Conservation (phyloP, 2,329 filamentous ascomycete genomes). For the Fusarium palustre region DNA sequence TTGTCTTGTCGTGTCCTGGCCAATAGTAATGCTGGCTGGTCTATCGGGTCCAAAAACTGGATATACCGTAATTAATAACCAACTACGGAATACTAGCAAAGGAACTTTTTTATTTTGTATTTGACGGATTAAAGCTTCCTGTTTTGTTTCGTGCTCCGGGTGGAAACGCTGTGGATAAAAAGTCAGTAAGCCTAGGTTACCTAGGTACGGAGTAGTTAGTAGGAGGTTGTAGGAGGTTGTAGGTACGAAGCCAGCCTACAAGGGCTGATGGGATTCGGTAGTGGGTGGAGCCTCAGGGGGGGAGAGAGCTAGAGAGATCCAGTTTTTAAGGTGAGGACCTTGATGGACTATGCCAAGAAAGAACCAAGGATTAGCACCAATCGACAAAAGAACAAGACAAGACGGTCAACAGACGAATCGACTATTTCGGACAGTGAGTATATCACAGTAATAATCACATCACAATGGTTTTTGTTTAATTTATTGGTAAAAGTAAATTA, state of each 20-base stretch:
- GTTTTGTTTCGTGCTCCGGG: conserved; percentile 9
- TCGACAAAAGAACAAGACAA: neutral
- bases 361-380: neutral
- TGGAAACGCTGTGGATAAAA: conserved; percentile 2
- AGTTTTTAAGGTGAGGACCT: conserved; percentile 44
- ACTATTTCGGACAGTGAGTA: neutral
- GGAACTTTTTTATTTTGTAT: neutral
- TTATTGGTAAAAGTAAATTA: neutral
- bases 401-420: neutral
- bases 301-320: too few relatives aligned
- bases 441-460: too few relatives aligned
- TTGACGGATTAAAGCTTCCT: conserved; percentile 4
- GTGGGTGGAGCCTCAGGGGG: conserved; percentile 8
- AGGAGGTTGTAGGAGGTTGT: too few relatives aligned
- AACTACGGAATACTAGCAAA: too few relatives aligned
- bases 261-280: neutral
- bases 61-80: too few relatives aligned
- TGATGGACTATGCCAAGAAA: conserved; percentile 44
- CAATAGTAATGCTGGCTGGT: too few relatives aligned
- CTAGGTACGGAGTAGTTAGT: too few relatives aligned
- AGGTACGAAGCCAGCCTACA: too few relatives aligned
- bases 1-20: too few relatives aligned
- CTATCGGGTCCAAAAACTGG: too few relatives aligned
- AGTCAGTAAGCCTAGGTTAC: too few relatives aligned
- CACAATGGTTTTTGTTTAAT: too few relatives aligned